Base-by-base conservation (phyloP, 345 rosid genomes). In the Eucalyptus caleyi region DNA sequence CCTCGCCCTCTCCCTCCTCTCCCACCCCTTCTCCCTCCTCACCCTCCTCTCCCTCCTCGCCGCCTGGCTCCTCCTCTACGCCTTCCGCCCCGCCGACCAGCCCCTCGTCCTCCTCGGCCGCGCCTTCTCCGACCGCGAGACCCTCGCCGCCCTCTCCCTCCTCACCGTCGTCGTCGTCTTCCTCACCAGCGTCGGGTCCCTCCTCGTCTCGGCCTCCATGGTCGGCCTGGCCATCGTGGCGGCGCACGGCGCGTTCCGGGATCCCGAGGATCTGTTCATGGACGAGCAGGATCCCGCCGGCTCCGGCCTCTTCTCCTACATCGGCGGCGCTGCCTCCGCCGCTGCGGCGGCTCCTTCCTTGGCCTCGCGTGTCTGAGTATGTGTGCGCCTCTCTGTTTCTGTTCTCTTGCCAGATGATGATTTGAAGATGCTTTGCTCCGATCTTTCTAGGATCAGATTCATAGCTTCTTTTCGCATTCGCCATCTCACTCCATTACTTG, bases 1-100 rank as follows among this genome's bases (percentile, higher is more conserved):
- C 87, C 89, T 90, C 50, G 89, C 87, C 87, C 89, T 87, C 12
- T 90, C 91, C 56, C 91, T 90, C 80, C 34, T 87, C 82, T 87
- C 91, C 89, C 89, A 87, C 80, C 91, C 91, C 11, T 87, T 90
- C 89, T 90, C 91, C 45, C 91, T 90, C 87, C 89, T 90, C 83
- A 81, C 83, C 82, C 91, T 90, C 82, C 50, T 87, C 16, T 80
- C 89, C 54, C 89, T 90, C 56, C 91, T 90, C 81, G 89, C 59
- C 82, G 67, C 91, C 77, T 90, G 91, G 91, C 80, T 87, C 87
- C 34, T 90, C 89, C 91, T 90, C 89, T 90, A 90, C 87, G 88
- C 82, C 82, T 90, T 90, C 89, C 91, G 91, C 49, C 86, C 87
- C 13, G 62, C 91, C 13, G 91, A 90, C 82, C 89, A 87, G 81